Base-by-base conservation (phyloP, 1,284 basidiomycete species). In the Peniophora sp. region DNA sequence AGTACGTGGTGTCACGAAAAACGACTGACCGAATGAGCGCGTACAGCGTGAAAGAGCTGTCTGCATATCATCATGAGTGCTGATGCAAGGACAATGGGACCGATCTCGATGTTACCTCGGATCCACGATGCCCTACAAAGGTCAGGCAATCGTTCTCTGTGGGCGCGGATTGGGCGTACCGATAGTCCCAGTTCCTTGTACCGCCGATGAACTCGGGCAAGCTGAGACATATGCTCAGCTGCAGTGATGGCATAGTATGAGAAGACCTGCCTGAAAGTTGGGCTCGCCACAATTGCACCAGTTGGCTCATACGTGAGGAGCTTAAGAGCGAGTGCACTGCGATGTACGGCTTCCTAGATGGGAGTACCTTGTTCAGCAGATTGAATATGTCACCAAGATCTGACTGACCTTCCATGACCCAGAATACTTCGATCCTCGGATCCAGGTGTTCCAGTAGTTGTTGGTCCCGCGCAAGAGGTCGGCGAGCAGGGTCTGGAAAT, bases 161-260 rank as follows among this genome's bases (percentile, higher is more conserved):
- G 15, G 6, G 8, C 20, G 43, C 12, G 27, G 5, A 12, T n/a
- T 17, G 14, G 34, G 24, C 24, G 24, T 20, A 52, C 14, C 14
- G 24, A 46, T 44, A 11, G 42, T n/a, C 50, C 8, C 92, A 95
- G 62, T 95, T 94, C 47, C 92, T 72, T 0, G 81, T 83, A 1
- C 92, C 92, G 0, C 91, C 91, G 34, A 96, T 89, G 57, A 83
- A 87, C 63, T 97, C 94, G 0, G 93, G 93, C 10, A 97, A 71
- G 56, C 87, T 90, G 68, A 97, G 97, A 0, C 93, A 12, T 6
- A 5, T 12, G 6, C 6, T 32, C 6, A 32, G 27, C 12, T 6
- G 5, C 5, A 32, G 6, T 32, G 27, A 32, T 32, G 12, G 5
- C 12, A 6, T 12, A 32, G 12, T 32, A 32, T 5, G 27, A 32